Evolutionary conservation across 768 basidiomycete genomes (phyloP).

Genomic region (Candolleomyces eurysporus): DNA sequence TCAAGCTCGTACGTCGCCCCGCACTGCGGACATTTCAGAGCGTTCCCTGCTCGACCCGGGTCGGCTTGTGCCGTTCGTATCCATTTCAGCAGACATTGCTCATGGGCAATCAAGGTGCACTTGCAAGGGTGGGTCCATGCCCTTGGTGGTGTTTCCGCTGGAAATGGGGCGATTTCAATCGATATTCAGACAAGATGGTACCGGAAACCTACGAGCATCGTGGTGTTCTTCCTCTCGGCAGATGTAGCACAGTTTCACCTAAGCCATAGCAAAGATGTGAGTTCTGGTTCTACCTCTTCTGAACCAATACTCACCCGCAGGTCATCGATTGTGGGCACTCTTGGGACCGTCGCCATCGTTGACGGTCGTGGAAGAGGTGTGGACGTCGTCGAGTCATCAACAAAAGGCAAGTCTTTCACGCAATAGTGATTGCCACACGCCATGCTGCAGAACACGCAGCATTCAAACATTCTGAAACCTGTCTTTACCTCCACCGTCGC

Average conservation of each 20-base stretch:
- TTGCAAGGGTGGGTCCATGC: slow-evolving; percentile 79
- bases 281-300: neutral
- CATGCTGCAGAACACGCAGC: no score
- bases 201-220: slow-evolving; percentile 36
- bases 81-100: slow-evolving; percentile 77
- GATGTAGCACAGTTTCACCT: slow-evolving; percentile 80
- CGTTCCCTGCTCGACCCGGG: slow-evolving; percentile 53
- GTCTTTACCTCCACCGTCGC: no score
- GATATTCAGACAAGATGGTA: slow-evolving; percentile 15
- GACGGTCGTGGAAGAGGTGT: no score
- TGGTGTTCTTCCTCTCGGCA: slow-evolving; percentile 70
- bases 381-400: no score
- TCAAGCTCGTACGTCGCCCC: slow-evolving; percentile 62
- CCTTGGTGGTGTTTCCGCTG: slow-evolving; percentile 45
- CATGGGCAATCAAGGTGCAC: slow-evolving; percentile 80
- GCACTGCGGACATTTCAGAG: slow-evolving; percentile 81
- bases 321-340: slow-evolving; percentile 28
- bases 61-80: slow-evolving; percentile 68
- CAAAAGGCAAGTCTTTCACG: no score
- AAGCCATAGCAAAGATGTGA: neutral
- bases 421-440: no score
- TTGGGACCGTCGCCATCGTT: neutral
- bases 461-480: no score
- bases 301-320: slow-evolving; percentile 22
- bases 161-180: slow-evolving; percentile 12